Evolutionary conservation across 2,329 filamentous ascomycete species (phyloP).

Genomic region (Escovopsis sp.): DNA sequence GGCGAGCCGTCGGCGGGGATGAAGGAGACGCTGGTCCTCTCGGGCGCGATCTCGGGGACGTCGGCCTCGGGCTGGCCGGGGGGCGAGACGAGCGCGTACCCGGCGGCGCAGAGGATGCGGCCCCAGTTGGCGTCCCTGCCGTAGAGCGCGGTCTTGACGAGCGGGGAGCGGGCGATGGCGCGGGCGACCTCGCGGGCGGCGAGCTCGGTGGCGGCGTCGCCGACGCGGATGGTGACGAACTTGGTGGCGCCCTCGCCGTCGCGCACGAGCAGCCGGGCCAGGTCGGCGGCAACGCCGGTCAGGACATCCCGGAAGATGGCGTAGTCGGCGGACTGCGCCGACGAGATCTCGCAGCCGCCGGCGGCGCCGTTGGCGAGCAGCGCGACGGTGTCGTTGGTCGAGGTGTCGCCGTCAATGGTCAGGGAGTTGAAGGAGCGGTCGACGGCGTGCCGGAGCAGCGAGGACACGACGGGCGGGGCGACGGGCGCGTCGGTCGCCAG

Average conservation of each 20-base stretch:
- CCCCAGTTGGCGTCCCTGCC: slow-evolving; percentile 98
- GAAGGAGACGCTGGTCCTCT: slow-evolving; percentile 65
- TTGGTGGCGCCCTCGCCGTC: slow-evolving; percentile 97
- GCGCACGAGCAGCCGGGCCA: slow-evolving; percentile 85
- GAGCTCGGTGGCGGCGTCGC: slow-evolving; percentile 52
- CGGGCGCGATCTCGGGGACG: slow-evolving; percentile 49
- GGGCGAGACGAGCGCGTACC: slow-evolving; percentile 55
- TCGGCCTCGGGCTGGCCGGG: slow-evolving; percentile 42
- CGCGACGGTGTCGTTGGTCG: slow-evolving; percentile 91
- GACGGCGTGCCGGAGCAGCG: slow-evolving; percentile 58
- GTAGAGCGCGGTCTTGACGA: slow-evolving; percentile 95
- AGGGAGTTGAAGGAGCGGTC: slow-evolving; percentile 91
- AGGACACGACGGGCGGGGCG: slow-evolving; percentile 48
- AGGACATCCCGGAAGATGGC: slow-evolving; percentile 55
- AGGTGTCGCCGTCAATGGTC: slow-evolving; percentile 92
- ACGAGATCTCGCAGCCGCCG: slow-evolving; percentile 49
- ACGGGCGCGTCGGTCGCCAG: slow-evolving; percentile 85
- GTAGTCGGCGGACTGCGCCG: slow-evolving; percentile 45
- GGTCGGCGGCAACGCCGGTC: slow-evolving; percentile 62
- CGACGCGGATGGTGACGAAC: slow-evolving; percentile 84
- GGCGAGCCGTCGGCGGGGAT: slow-evolving; percentile 61
- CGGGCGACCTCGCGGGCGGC: slow-evolving; percentile 69
- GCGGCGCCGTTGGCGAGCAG: slow-evolving; percentile 92
- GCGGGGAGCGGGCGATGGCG: slow-evolving; percentile 76
- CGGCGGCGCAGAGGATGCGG: slow-evolving; percentile 85